phyloP scores from a whole-genome alignment of 129 eudicot genomes.

The carrot (Daucus carota) region DH1_v3.0 NC_030381.2:51297501-51298000 shows the following conservation, averaged over 20 bases:
- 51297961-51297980: no score
- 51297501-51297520: slow-evolving; percentile 13
- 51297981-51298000: no score
- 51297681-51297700: slow-evolving; percentile 29
- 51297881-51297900: neutral
- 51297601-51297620: slow-evolving; percentile 8
- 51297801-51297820: no score
- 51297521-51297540: neutral
- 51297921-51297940: no score
- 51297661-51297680: slow-evolving; percentile 23
- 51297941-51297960: no score
- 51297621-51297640: slow-evolving; percentile 20
- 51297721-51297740: slow-evolving; percentile 37
- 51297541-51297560: neutral
- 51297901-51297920: neutral
- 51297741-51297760: slow-evolving; percentile 35
- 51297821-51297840: no score
- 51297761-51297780: slow-evolving; percentile 4
- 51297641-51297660: slow-evolving; percentile 18
- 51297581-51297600: slow-evolving; percentile 21
- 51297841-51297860: no score
- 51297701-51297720: slow-evolving; percentile 30
- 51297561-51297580: neutral
- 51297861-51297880: no score
- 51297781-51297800: no score